Evolutionary conservation across 2,329 filamentous ascomycete genomes (phyloP).

Genomic region (Aspergillus spinulosporus): DNA sequence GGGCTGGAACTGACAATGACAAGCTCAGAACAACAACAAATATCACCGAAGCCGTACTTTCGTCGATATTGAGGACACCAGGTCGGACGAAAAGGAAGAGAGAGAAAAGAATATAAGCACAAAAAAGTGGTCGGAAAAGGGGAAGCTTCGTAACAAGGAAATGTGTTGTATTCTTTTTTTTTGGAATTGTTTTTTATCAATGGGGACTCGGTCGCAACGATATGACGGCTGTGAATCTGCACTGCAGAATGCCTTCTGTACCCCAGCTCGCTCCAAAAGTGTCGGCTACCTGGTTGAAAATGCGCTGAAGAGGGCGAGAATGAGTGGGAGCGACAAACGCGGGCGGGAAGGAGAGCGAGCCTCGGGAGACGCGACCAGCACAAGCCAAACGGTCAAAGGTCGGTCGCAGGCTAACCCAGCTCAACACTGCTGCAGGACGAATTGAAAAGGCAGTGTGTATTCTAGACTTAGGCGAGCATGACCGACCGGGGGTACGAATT

Average conservation of each 20-base stretch:
- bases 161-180: slow-evolving; percentile 17
- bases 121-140: slow-evolving; percentile 12
- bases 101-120: slow-evolving; percentile 15
- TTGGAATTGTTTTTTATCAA: slow-evolving; percentile 14
- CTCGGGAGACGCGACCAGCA: slow-evolving; percentile 26
- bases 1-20: slow-evolving; percentile 15
- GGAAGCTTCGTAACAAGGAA: slow-evolving; percentile 18
- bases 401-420: slow-evolving; percentile 14
- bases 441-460: slow-evolving; percentile 24
- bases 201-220: slow-evolving; percentile 20
- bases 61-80: slow-evolving; percentile 23
- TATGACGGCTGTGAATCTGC: slow-evolving; percentile 29
- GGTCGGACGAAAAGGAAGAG: slow-evolving; percentile 17
- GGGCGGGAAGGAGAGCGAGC: slow-evolving; percentile 24
- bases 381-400: slow-evolving; percentile 15
- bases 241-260: slow-evolving; percentile 29
- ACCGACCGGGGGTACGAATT: slow-evolving; percentile 23
- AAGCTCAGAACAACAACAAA: slow-evolving; percentile 18
- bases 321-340: slow-evolving; percentile 23
- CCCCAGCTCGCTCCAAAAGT: slow-evolving; percentile 25
- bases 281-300: slow-evolving; percentile 24
- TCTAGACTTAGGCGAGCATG: slow-evolving; percentile 24
- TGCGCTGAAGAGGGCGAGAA: slow-evolving; percentile 25
- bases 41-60: slow-evolving; percentile 19
- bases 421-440: slow-evolving; percentile 25